phyloP scores from a whole-genome alignment of 345 rosid genomes.

The Leavenworthia alabamica region DNA sequence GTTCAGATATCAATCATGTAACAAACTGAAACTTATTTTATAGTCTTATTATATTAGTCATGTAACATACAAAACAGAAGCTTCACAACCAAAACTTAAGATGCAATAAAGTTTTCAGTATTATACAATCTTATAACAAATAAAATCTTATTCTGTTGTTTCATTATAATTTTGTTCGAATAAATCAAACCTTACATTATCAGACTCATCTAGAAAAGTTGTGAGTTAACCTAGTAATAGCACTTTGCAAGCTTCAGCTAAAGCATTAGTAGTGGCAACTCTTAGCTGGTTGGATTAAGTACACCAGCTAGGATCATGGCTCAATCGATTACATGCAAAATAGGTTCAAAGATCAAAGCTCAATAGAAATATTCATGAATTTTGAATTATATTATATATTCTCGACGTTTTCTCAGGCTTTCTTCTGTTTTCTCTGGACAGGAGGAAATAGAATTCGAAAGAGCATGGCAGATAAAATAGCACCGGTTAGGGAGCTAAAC shows the following conservation, averaged over 20 bases:
- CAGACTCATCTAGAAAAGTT: constrained; percentile 76
- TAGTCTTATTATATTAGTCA: too few relatives aligned
- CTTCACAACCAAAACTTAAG: too few relatives aligned
- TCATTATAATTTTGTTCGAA: background rate
- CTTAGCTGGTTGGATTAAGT: constrained; percentile 63
- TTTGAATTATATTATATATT: background rate
- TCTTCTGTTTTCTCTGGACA: constrained; percentile 45
- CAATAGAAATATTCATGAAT: background rate
- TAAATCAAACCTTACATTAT: constrained; percentile 48
- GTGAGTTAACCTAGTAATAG: constrained; percentile 86
- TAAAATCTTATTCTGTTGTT: too few relatives aligned
- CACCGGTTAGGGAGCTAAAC: constrained; percentile 82
- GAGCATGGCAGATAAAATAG: constrained; percentile 64
- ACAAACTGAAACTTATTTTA: too few relatives aligned
- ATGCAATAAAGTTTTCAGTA: too few relatives aligned
- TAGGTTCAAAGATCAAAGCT: too few relatives aligned
- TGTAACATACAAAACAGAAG: too few relatives aligned
- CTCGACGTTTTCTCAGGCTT: constrained; percentile 35
- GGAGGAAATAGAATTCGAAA: constrained; percentile 57
- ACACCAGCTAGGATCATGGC: constrained; percentile 98
- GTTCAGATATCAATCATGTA: too few relatives aligned
- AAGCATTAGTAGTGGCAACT: constrained; percentile 91
- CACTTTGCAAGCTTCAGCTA: constrained; percentile 91
- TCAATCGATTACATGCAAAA: too few relatives aligned
- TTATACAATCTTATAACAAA: too few relatives aligned